Conservation (phyloP, 2,329 filamentous ascomycete genomes). For the Thelonectria olida region DNA sequence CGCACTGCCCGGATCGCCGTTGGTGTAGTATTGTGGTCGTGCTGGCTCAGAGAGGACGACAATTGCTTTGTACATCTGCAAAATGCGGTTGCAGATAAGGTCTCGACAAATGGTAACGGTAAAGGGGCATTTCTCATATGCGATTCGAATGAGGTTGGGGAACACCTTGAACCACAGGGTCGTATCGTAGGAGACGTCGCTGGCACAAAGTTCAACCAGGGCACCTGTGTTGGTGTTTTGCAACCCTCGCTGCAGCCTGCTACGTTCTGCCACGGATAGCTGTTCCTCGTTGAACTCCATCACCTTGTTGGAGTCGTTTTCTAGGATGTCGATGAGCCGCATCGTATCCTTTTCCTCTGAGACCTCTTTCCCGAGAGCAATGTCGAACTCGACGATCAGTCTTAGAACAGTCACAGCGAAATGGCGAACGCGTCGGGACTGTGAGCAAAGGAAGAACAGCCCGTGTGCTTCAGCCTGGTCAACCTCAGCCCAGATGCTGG, state of each 20-base stretch:
- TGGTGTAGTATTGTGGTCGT: slow-evolving; percentile 68
- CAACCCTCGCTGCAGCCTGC: slow-evolving; percentile 88
- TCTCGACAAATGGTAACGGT: slow-evolving; percentile 91
- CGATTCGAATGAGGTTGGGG: slow-evolving; percentile 90
- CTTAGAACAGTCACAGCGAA: slow-evolving; percentile 93
- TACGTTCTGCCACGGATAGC: slow-evolving; percentile 90
- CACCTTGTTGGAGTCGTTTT: slow-evolving; percentile 86
- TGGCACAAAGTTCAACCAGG: slow-evolving; percentile 92
- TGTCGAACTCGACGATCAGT: slow-evolving; percentile 93
- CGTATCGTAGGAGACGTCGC: slow-evolving; percentile 92
- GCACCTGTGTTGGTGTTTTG: slow-evolving; percentile 86
- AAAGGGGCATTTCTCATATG: slow-evolving; percentile 90
- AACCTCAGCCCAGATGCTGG: slow-evolving; percentile 89
- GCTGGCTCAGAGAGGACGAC: slow-evolving; percentile 79
- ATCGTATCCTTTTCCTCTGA: slow-evolving; percentile 68
- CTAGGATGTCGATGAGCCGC: slow-evolving; percentile 89
- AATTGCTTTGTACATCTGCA: slow-evolving; percentile 92
- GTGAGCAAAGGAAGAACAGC: slow-evolving; percentile 95
- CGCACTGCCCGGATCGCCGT: slow-evolving; percentile 65
- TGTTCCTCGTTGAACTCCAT: slow-evolving; percentile 94
- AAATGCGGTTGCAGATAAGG: slow-evolving; percentile 88
- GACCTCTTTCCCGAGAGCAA: slow-evolving; percentile 77
- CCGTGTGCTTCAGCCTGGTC: slow-evolving; percentile 98
- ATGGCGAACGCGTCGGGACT: slow-evolving; percentile 86
- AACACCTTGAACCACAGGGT: slow-evolving; percentile 99